Conservation (phyloP, 441 rosid genomes). For the Iberis amara region DNA sequence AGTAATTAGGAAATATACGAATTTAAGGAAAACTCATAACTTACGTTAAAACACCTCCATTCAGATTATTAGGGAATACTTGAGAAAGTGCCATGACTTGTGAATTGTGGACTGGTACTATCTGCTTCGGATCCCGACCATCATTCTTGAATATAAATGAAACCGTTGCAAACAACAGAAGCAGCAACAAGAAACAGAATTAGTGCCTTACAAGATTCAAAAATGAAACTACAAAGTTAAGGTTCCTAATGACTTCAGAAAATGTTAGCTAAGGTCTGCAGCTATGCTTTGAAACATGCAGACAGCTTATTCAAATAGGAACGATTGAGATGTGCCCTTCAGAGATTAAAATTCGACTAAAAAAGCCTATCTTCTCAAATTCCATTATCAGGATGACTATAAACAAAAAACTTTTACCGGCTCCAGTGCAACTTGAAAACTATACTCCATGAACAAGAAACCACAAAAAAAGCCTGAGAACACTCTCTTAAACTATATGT, state of each 20-base stretch:
- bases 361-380: constrained; percentile 12
- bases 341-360: constrained; percentile 10
- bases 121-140: constrained; percentile 59
- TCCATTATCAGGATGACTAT: constrained; percentile 2
- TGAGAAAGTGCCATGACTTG: constrained; percentile 68
- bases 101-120: constrained; percentile 59
- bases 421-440: constrained; percentile 2
- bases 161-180: constrained; percentile 22
- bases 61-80: constrained; percentile 66
- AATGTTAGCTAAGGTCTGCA: background rate
- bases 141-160: constrained; percentile 46
- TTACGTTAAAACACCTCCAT: constrained; percentile 68
- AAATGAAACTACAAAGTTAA: constrained; percentile 9
- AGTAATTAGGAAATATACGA: constrained; percentile 8
- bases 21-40: constrained; percentile 29
- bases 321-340: constrained; percentile 11
- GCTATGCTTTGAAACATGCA: background rate
- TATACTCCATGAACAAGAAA: constrained; percentile 10
- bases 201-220: constrained; percentile 8
- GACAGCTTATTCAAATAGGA: constrained; percentile 6
- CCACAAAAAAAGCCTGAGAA: background rate
- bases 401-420: constrained; percentile 15
- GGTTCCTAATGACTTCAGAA: background rate
- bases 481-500: constrained; percentile 9
- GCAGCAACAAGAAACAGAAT: constrained; percentile 18